Conservation (phyloP, 2,329 filamentous ascomycete species). For the Cucurbitaria berberidis region DNA sequence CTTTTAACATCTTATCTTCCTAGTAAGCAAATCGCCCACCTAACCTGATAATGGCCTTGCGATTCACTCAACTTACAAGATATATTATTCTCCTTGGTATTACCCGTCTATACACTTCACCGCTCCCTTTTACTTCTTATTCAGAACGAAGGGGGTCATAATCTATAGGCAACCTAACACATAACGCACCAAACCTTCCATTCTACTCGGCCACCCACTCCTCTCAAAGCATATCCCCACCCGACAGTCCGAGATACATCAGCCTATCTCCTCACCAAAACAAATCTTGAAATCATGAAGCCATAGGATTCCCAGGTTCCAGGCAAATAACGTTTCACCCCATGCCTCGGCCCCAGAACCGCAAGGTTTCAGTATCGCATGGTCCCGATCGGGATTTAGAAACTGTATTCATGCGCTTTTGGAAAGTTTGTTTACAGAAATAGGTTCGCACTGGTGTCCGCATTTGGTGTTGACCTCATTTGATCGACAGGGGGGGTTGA, state of each 20-base stretch:
- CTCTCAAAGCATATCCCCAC: neutral
- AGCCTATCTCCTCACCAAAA: neutral
- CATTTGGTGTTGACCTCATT: neutral
- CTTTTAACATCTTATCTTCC: too few relatives aligned
- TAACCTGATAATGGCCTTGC: too few relatives aligned
- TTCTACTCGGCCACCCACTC: too few relatives aligned
- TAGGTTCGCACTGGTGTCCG: neutral
- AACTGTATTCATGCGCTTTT: neutral
- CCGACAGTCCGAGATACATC: neutral
- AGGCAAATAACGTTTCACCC: neutral
- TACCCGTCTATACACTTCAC: too few relatives aligned
- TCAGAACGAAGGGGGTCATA: too few relatives aligned
- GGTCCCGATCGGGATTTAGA: neutral
- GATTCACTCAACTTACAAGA: too few relatives aligned
- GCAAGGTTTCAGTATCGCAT: neutral
- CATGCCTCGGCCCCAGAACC: neutral
- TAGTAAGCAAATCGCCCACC: too few relatives aligned
- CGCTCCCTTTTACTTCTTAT: too few relatives aligned
- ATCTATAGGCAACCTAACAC: too few relatives aligned
- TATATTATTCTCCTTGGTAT: too few relatives aligned
- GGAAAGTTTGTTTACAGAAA: neutral
- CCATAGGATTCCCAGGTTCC: neutral
- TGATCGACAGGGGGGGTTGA: neutral
- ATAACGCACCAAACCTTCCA: too few relatives aligned
- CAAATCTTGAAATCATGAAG: neutral